Conservation (phyloP, 2,329 filamentous ascomycete species). For the Phyllosticta paracitricarpa region DNA sequence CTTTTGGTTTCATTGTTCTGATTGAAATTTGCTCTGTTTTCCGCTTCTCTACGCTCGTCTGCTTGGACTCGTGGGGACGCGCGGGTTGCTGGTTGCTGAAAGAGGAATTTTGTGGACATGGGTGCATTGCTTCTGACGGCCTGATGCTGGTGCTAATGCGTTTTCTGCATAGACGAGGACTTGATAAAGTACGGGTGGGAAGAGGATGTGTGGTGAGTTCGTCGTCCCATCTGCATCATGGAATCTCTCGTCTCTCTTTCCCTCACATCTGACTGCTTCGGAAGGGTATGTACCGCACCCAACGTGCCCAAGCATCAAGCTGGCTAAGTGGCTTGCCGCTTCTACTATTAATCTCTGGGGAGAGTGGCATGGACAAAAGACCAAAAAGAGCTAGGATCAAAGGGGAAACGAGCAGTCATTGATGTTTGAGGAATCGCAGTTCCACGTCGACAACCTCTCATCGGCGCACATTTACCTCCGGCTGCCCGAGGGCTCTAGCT, state of each 20-base stretch:
- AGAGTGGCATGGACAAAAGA: not conserved
- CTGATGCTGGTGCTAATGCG: not conserved
- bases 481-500: constrained; percentile 64
- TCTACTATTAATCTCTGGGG: not conserved
- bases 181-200: constrained; percentile 91
- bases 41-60: no score
- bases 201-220: constrained; percentile 77
- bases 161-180: constrained; percentile 65
- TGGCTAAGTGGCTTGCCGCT: not conserved
- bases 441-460: constrained; percentile 95
- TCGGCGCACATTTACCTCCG: constrained; percentile 95
- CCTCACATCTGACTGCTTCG: not conserved
- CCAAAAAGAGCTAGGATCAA: not conserved
- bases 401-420: not conserved
- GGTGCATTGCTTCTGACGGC: not conserved
- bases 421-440: constrained; percentile 42
- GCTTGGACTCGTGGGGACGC: no score
- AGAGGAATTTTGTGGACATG: no score
- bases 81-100: no score
- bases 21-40: no score
- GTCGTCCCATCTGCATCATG: not conserved
- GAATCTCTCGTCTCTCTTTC: not conserved
- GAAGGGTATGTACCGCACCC: not conserved
- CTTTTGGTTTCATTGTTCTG: not conserved
- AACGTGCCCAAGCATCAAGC: not conserved